A percentile compares a stretch with the other conserved stretches of the same genome.
phyloP scores from a whole-genome alignment of 2,329 filamentous ascomycete species.

The Laburnicola sp. region DNA sequence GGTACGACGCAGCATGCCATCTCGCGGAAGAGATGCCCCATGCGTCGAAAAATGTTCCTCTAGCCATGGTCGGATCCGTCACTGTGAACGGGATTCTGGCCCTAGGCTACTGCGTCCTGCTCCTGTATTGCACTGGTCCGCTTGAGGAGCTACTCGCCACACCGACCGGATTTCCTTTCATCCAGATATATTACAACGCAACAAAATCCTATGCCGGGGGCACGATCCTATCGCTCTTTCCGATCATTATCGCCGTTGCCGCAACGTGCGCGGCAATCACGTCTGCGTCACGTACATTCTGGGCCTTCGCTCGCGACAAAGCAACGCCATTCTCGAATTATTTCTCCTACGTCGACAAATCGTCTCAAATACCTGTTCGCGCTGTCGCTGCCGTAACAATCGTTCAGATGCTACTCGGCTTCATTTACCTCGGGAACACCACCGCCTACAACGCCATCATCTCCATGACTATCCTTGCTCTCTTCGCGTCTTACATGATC shows the following conservation, averaged over 20 bases:
- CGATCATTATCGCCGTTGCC: conserved; percentile 19
- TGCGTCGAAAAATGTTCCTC: conserved; percentile 32
- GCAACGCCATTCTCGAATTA: conserved; percentile 44
- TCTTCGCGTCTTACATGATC: conserved; percentile 52
- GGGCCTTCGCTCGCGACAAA: conserved; percentile 47
- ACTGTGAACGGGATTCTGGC: conserved; percentile 53
- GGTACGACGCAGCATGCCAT: conserved; percentile 51
- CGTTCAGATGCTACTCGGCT: conserved; percentile 31
- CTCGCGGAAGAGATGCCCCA: conserved; percentile 39
- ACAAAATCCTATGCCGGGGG: conserved; percentile 38
- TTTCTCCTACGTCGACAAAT: conserved; percentile 42
- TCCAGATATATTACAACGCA: conserved; percentile 51
- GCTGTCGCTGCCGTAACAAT: conserved; percentile 34
- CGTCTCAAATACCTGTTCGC: conserved; percentile 42
- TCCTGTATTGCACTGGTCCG: conserved; percentile 51
- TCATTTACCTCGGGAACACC: conserved; percentile 50
- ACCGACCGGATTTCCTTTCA: conserved; percentile 49
- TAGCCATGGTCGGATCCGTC: conserved; percentile 40
- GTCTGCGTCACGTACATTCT: conserved; percentile 45
- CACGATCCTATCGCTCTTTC: conserved; percentile 46
- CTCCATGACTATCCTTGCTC: conserved; percentile 49
- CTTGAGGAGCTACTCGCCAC: conserved; percentile 47
- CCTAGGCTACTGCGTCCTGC: conserved; percentile 47
- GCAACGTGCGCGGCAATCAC: conserved; percentile 34
- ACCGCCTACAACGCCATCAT: conserved; percentile 50